Evolutionary conservation across 495 filamentous ascomycete species (phyloP).

Genomic region (Annulohypoxylon maeteangense): DNA sequence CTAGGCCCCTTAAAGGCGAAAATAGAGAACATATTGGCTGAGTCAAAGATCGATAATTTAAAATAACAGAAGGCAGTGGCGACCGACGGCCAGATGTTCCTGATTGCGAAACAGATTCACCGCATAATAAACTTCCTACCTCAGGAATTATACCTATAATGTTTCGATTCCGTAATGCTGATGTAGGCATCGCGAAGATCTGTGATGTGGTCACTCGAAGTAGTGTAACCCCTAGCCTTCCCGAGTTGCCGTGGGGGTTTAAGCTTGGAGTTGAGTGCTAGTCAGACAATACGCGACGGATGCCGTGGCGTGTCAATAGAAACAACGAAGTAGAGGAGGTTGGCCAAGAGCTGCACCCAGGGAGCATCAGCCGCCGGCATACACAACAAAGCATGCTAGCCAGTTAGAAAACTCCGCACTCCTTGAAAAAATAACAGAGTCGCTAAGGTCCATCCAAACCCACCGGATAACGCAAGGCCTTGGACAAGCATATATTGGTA

Average conservation of each 20-base stretch:
- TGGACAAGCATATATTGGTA: constrained; percentile 73
- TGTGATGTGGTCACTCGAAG: constrained; percentile 17
- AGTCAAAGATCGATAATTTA: constrained; percentile 10
- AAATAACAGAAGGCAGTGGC: constrained; percentile 20
- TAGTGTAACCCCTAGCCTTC: constrained; percentile 35
- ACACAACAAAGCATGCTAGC: constrained; percentile 19
- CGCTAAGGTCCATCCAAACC: constrained; percentile 73
- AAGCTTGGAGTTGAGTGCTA: constrained; percentile 13
- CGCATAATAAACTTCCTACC: constrained; percentile 24
- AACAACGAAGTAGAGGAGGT: constrained; percentile 43
- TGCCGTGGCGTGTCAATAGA: constrained; percentile 35
- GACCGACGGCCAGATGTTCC: constrained; percentile 37
- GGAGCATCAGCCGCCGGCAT: constrained; percentile 37
- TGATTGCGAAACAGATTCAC: constrained; percentile 33
- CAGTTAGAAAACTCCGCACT: constrained; percentile 52
- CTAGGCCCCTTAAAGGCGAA: not conserved
- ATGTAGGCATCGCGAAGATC: constrained; percentile 16
- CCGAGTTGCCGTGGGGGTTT: constrained; percentile 41
- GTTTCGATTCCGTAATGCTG: constrained; percentile 18
- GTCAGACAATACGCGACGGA: constrained; percentile 8
- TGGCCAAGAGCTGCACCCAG: constrained; percentile 30
- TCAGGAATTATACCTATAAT: constrained; percentile 19
- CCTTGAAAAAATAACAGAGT: constrained; percentile 59
- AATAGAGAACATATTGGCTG: not conserved
- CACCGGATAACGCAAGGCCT: constrained; percentile 72